Evolutionary conservation across 805 yeast species (phyloP).

Genomic region (Lachancea quebecensis): DNA sequence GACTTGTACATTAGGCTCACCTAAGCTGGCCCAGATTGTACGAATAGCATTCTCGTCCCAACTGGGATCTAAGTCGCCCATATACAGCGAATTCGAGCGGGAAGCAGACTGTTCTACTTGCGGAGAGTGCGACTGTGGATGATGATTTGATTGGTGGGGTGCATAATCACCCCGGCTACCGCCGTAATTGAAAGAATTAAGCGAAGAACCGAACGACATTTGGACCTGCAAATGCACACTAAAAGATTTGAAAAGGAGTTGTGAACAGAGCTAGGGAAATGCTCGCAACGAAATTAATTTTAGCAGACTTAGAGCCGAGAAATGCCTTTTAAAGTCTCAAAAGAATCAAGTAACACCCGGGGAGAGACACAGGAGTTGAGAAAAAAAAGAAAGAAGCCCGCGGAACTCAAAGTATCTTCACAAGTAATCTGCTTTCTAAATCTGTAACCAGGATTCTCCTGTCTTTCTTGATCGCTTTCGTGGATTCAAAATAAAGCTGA

Average conservation of each 20-base stretch:
- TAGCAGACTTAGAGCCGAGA: too few species aligned
- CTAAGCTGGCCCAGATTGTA: slow-evolving; percentile 62
- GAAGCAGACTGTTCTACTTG: background rate
- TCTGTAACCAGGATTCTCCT: too few species aligned
- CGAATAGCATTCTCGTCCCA: slow-evolving; percentile 70
- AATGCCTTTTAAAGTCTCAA: too few species aligned
- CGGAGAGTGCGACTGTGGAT: background rate
- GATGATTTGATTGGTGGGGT: slow-evolving; percentile 1
- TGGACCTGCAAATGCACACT: slow-evolving; percentile 14
- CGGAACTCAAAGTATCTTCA: too few species aligned
- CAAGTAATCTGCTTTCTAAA: too few species aligned
- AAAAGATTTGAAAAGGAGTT: background rate
- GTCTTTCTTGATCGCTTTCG: too few species aligned
- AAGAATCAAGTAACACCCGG: too few species aligned
- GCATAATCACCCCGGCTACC: slow-evolving; percentile 1
- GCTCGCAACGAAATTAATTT: background rate
- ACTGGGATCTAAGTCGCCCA: slow-evolving; percentile 85
- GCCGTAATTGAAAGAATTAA: background rate
- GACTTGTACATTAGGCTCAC: slow-evolving; percentile 53
- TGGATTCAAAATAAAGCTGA: too few species aligned
- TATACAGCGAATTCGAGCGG: slow-evolving; percentile 46
- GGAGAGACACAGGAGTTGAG: too few species aligned
- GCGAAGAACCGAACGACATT: slow-evolving; percentile 13
- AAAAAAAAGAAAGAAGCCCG: too few species aligned
- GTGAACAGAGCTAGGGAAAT: background rate